These are phyloP conservation scores for Neohortaea acidophila DNA, from an alignment of 495 filamentous ascomycete genomes.

Conservation along the genomic window DNA sequence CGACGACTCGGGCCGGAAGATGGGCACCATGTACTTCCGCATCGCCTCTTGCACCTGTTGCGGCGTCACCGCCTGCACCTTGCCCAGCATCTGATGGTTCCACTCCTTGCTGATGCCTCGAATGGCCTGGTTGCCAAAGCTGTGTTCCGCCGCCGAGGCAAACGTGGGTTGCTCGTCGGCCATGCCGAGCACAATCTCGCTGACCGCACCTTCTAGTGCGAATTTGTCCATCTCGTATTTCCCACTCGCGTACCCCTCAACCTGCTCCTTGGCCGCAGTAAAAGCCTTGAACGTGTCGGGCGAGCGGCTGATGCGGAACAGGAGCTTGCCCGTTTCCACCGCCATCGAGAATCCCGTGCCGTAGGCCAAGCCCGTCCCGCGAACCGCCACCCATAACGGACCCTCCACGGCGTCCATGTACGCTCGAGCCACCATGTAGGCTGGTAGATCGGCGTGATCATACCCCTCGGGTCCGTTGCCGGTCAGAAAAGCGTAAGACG, in stretches of 20 bases:
- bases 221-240: slow-evolving; percentile 53
- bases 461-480: slow-evolving; percentile 58
- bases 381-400: slow-evolving; percentile 81
- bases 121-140: slow-evolving; percentile 70
- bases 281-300: slow-evolving; percentile 84
- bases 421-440: slow-evolving; percentile 68
- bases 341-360: slow-evolving; percentile 60
- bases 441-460: slow-evolving; percentile 61
- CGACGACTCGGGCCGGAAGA: slow-evolving; percentile 60
- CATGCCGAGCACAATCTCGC: slow-evolving; percentile 64
- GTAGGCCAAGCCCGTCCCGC: slow-evolving; percentile 85
- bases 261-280: slow-evolving; percentile 53
- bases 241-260: slow-evolving; percentile 52
- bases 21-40: slow-evolving; percentile 55
- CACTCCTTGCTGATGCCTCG: slow-evolving; percentile 63
- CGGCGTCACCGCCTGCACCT: slow-evolving; percentile 56
- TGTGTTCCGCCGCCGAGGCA: slow-evolving; percentile 58
- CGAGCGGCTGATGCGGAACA: slow-evolving; percentile 73
- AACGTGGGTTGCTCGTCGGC: slow-evolving; percentile 81
- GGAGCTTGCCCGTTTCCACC: slow-evolving; percentile 61
- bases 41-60: slow-evolving; percentile 67
- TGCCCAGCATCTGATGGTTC: slow-evolving; percentile 55
- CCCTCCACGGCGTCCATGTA: slow-evolving; percentile 92
- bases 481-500: slow-evolving; percentile 69
- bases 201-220: slow-evolving; percentile 79